Base-by-base conservation (phyloP, 192 early-diverging fungal species). In the Umbelopsis isabellina region DNA sequence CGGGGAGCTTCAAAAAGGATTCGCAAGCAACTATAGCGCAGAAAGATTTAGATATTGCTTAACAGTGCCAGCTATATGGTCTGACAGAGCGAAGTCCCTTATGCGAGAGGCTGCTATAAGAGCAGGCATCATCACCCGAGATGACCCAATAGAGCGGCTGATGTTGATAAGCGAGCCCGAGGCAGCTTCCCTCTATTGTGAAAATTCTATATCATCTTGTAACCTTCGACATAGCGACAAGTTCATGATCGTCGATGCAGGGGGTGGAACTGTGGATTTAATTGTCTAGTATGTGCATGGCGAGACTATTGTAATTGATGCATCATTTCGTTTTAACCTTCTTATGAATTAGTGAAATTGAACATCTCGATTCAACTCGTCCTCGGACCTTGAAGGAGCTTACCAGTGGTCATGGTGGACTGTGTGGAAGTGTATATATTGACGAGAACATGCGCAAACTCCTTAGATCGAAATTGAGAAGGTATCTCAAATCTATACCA, bases 231-330 rank as follows among this genome's bases (percentile, higher is more conserved):
- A 80, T 55, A 72, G 72, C 4, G 75, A 84, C 45, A 68, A 67
- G 35, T 80, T 85, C 47, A 80, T 85, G 77, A 79, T 82, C 46
- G 72, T 76, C n/a, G 81, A 82, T 79, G 72, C 77, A 37, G 84
- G 79, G 20, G 81, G 84, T 68, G 84, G 79, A 52, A 83, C 77
- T 10, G 75, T 82, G 4, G 77, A 81, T 75, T 53, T 85, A 27
- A 82, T 79, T 55, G 77, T 78, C 9, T 82, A 80, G 58, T 78
- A 83, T 65, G 73, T 83, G 21, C 44, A 46, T 35, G 79, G 78
- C 30, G 35, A 53, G 18, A 27, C 18, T 48, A 2, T 16, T 30
- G n/a, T 45, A 21, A 20, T 21, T 1, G 13, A 25, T 65, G 35
- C 4, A n/a, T 15, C 15, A 3, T 11, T 23, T 37, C 27, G 22